phyloP scores from a whole-genome alignment of 768 basidiomycete species.

The Phanerochaete sordida region DNA sequence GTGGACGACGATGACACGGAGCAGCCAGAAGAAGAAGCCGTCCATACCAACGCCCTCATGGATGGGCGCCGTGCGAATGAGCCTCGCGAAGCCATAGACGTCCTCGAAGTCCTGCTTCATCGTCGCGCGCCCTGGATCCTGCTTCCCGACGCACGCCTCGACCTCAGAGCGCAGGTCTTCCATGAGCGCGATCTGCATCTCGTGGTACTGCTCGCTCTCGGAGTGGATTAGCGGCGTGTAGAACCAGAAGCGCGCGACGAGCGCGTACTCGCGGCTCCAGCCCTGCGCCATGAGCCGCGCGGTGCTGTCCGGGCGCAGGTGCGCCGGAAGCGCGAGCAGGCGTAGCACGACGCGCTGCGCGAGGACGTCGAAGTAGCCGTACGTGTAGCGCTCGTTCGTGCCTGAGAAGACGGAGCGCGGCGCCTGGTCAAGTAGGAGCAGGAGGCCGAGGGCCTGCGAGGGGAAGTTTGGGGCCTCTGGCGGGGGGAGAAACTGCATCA shows the following conservation, averaged over 20 bases:
- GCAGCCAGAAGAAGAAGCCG: not conserved
- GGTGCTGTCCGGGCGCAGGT: not conserved
- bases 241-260: not conserved
- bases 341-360: not conserved
- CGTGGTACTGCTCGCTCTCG: not conserved
- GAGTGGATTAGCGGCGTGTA: not conserved
- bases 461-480: not conserved
- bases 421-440: constrained; percentile 1
- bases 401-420: not conserved
- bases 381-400: not conserved
- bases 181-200: not conserved
- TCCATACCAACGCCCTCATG: not conserved
- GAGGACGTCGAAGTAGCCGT: not conserved
- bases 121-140: not conserved
- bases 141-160: not conserved
- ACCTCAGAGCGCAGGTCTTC: not conserved
- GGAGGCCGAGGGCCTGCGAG: not conserved
- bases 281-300: not conserved
- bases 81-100: not conserved
- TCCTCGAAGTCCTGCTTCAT: not conserved
- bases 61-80: not conserved
- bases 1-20: not conserved
- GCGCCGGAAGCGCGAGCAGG: not conserved
- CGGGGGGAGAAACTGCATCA: constrained; percentile 1
- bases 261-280: not conserved